phyloP scores from a whole-genome alignment of 2,329 filamentous ascomycete genomes.

The Calonectria pteridis region DNA sequence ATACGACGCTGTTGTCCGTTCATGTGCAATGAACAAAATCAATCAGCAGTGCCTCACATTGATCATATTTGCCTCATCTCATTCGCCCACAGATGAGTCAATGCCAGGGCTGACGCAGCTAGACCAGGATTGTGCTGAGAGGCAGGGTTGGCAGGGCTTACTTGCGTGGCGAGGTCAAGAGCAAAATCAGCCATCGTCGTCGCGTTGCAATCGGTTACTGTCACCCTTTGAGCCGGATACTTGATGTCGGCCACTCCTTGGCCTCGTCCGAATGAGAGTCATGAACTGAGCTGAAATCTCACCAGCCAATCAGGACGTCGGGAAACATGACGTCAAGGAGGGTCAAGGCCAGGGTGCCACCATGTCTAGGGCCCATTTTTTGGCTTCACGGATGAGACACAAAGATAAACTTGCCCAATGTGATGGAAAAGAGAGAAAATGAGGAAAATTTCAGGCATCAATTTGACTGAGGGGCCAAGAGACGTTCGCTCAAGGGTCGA shows the following conservation, averaged over 20 bases:
- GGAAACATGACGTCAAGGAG: constrained; percentile 44
- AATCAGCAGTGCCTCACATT: neutral
- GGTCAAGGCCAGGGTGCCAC: neutral
- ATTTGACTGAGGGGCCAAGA: neutral
- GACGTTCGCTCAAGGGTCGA: neutral
- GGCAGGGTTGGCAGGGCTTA: constrained; percentile 15
- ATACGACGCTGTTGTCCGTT: neutral
- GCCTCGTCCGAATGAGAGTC: neutral
- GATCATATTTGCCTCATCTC: neutral
- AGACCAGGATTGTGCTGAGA: constrained; percentile 29
- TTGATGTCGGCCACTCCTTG: neutral
- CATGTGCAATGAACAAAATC: neutral
- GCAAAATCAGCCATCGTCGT: neutral
- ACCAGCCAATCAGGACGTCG: constrained; percentile 36
- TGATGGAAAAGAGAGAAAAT: neutral
- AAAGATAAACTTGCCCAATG: neutral
- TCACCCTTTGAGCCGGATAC: neutral
- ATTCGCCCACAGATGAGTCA: neutral
- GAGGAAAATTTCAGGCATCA: neutral
- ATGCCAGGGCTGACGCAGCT: constrained; percentile 27
- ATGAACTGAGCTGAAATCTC: constrained; percentile 28
- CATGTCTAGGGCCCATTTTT: constrained; percentile 1
- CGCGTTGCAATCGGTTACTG: constrained; percentile 3
- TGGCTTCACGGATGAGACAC: constrained; percentile 9
- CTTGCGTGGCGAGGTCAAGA: neutral